Evolutionary conservation across 2,329 filamentous ascomycete species (phyloP).

Genomic region (Orbilia ellipsospora): DNA sequence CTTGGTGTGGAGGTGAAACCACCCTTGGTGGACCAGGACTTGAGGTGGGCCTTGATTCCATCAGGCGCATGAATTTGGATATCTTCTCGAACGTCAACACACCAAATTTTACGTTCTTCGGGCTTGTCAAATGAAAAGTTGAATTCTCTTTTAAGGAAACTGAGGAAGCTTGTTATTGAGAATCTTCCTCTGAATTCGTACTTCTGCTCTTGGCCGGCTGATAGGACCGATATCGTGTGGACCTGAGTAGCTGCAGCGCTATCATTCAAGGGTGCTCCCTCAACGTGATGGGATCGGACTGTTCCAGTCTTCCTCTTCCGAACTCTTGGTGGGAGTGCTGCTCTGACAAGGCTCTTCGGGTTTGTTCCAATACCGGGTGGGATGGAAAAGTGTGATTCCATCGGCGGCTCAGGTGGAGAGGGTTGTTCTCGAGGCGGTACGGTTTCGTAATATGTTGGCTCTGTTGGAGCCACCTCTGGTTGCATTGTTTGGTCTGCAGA

Average conservation of each 20-base stretch:
- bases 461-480: conserved; percentile 5
- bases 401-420: conserved; percentile 23
- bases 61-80: conserved; percentile 21
- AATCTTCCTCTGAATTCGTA: conserved; percentile 38
- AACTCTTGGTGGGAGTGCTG: conserved; percentile 35
- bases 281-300: conserved; percentile 27
- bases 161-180: conserved; percentile 25
- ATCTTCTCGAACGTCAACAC: conserved; percentile 41
- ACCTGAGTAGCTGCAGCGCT: conserved; percentile 9
- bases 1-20: conserved; percentile 32
- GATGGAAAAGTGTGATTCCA: conserved; percentile 25
- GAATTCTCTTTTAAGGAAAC: conserved; percentile 30
- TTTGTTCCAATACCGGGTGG: conserved; percentile 50
- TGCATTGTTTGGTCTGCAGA: conserved; percentile 16
- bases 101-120: conserved; percentile 35
- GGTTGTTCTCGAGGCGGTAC: conserved; percentile 8
- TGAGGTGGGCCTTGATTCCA: conserved; percentile 34
- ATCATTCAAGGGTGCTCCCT: conserved; percentile 28
- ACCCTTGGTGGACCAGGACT: conserved; percentile 44
- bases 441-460: conserved; percentile 24
- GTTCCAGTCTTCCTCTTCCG: conserved; percentile 45
- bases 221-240: conserved; percentile 13
- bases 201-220: conserved; percentile 14
- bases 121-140: conserved; percentile 23
- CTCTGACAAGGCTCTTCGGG: conserved; percentile 45